These are phyloP conservation scores for Bathelium albidoporum DNA, from an alignment of 495 filamentous ascomycete genomes.

Conservation along the genomic window DNA sequence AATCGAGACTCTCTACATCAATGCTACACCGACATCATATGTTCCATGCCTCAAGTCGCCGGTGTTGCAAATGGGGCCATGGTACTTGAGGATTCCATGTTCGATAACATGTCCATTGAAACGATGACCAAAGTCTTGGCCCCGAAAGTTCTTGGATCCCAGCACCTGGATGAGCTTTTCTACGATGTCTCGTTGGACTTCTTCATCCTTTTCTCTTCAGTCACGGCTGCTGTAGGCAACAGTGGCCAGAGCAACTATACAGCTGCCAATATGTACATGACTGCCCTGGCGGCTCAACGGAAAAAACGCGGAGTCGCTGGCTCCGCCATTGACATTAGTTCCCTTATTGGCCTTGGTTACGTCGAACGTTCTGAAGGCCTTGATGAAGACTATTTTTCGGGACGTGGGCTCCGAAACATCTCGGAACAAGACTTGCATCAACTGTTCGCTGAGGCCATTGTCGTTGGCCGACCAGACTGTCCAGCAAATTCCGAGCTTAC, in stretches of 20 bases:
- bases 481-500: neutral
- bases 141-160: neutral
- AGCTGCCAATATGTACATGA: conserved; percentile 9
- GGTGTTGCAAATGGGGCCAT: conserved; percentile 10
- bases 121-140: neutral
- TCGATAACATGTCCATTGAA: neutral
- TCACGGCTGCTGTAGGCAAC: conserved; percentile 9
- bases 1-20: neutral
- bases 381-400: neutral
- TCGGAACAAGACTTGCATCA: conserved; percentile 6
- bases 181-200: conserved; percentile 9
- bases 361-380: conserved; percentile 9
- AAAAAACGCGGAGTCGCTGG: conserved; percentile 6
- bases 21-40: neutral
- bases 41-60: neutral
- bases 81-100: conserved; percentile 6
- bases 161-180: neutral
- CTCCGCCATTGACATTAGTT: conserved; percentile 5
- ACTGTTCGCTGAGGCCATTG: conserved; percentile 7
- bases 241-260: conserved; percentile 10
- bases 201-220: conserved; percentile 12
- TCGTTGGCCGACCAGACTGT: neutral
- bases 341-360: conserved; percentile 9
- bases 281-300: conserved; percentile 7
- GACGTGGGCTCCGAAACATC: neutral